Evolutionary conservation across 1,284 basidiomycete species (phyloP).

Genomic region (Ustilago nuda): DNA sequence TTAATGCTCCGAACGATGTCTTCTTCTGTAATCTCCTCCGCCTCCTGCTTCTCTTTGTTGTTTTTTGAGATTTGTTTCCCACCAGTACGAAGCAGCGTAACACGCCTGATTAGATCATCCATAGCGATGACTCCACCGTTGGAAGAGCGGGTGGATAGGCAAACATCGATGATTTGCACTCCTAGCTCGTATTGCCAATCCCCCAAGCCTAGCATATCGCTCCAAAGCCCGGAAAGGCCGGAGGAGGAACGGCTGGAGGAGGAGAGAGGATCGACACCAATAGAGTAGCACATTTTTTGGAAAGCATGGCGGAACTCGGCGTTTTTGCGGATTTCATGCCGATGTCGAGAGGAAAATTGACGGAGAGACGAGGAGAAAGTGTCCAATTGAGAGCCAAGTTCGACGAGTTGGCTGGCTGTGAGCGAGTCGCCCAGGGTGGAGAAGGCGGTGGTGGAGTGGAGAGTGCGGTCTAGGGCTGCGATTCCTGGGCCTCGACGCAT

Average conservation of each 20-base stretch:
- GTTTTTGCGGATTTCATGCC: slow-evolving; percentile 83
- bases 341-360: slow-evolving; percentile 84
- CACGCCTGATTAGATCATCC: slow-evolving; percentile 82
- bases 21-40: slow-evolving; percentile 76
- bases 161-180: slow-evolving; percentile 96
- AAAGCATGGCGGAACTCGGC: slow-evolving; percentile 91
- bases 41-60: background rate
- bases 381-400: slow-evolving; percentile 82
- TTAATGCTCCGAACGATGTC: slow-evolving; percentile 88
- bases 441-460: slow-evolving; percentile 74
- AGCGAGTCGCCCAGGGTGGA: slow-evolving; percentile 82
- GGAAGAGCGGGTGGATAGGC: slow-evolving; percentile 84
- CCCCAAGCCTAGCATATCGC: slow-evolving; percentile 81
- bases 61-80: background rate
- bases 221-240: slow-evolving; percentile 83
- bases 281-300: slow-evolving; percentile 93
- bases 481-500: slow-evolving; percentile 73
- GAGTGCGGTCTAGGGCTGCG: slow-evolving; percentile 71
- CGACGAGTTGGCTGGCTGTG: slow-evolving; percentile 79
- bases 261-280: slow-evolving; percentile 92
- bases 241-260: slow-evolving; percentile 52
- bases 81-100: slow-evolving; percentile 79
- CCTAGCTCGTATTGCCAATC: slow-evolving; percentile 97
- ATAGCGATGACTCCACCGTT: slow-evolving; percentile 94
- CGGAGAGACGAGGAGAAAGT: slow-evolving; percentile 85